phyloP scores from a whole-genome alignment of 768 basidiomycete genomes.

The Tylopilus rubrobrunneus region DNA sequence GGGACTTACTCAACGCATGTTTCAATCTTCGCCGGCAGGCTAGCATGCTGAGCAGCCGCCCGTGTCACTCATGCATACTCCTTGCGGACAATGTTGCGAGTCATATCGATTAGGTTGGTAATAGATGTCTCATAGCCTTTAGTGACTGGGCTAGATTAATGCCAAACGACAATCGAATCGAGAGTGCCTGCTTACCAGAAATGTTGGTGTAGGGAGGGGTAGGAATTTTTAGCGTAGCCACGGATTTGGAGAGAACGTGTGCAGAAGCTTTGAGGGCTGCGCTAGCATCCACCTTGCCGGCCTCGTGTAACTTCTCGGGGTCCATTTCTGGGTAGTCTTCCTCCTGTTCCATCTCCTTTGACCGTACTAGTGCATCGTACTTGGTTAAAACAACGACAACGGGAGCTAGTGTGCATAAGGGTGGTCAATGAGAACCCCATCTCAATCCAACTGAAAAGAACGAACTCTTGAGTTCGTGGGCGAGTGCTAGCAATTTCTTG shows the following conservation, averaged over 20 bases:
- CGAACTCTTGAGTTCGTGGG: neutral
- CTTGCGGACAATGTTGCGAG: neutral
- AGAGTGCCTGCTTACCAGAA: neutral
- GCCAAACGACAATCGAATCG: neutral
- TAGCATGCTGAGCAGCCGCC: constrained; percentile 3
- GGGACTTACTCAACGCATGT: constrained; percentile 4
- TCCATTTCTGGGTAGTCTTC: neutral
- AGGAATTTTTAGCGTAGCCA: neutral
- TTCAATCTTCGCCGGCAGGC: constrained; percentile 2
- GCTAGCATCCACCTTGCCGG: neutral
- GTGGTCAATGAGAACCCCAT: too few relatives aligned
- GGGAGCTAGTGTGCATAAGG: neutral
- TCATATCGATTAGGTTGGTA: neutral
- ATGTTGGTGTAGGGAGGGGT: neutral
- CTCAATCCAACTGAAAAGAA: neutral
- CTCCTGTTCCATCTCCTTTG: neutral
- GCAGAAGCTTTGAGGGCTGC: neutral
- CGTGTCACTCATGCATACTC: constrained; percentile 4
- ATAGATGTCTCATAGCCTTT: neutral
- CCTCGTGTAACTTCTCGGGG: neutral
- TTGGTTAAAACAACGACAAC: constrained; percentile 8
- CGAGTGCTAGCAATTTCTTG: constrained; percentile 1
- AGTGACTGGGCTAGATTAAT: neutral
- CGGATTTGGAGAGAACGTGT: neutral
- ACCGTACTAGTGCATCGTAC: constrained; percentile 2